Percentiles rank a stretch among this genome's conserved stretches.
These are phyloP conservation scores for Alnus glutinosa DNA, from an alignment of 306 rosid species.

Conservation along the genomic window DNA sequence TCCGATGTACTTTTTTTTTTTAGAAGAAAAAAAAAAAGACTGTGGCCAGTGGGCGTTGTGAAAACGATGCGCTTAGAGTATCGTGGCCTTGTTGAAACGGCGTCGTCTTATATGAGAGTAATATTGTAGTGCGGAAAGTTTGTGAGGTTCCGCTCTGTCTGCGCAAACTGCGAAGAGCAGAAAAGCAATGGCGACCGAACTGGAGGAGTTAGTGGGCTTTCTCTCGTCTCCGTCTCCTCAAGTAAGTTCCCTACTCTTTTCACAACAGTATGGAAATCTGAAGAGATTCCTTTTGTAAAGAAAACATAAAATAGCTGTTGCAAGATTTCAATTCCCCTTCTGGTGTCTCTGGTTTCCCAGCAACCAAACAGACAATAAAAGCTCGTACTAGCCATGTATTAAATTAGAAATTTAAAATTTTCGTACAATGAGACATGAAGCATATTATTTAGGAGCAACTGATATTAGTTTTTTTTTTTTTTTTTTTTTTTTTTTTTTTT, in stretches of 20 bases:
- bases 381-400: not conserved
- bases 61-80: not conserved
- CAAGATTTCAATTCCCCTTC: not conserved
- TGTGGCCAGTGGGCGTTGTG: not conserved
- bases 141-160: not conserved
- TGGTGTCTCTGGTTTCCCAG: not conserved
- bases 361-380: not conserved
- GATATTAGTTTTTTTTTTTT: not conserved
- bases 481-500: not conserved
- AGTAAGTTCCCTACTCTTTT: constrained; percentile 34
- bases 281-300: no score
- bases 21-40: no score
- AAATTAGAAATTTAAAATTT: no score
- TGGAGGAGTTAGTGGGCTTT: constrained; percentile 77
- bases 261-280: not conserved
- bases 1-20: no score
- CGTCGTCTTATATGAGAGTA: not conserved
- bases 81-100: not conserved
- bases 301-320: not conserved
- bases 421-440: no score
- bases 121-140: no score
- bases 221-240: constrained; percentile 78
- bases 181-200: constrained; percentile 73
- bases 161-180: not conserved
- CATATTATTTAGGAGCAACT: not conserved